These are phyloP conservation scores for Alloteropsis angusta DNA, from an alignment of 202 grass and related monocot species.

Conservation along the genomic window DNA sequence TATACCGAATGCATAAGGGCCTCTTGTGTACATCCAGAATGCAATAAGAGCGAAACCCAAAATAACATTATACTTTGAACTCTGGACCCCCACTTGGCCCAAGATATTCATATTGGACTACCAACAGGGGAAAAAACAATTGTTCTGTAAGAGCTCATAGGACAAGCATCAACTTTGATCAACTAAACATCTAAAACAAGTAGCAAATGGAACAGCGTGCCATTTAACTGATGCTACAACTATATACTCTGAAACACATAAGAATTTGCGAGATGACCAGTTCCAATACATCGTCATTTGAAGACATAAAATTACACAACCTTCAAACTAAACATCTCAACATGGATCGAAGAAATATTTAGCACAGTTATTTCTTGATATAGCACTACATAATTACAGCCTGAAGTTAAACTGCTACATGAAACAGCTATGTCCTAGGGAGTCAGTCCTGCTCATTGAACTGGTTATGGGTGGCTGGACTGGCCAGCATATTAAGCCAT, in stretches of 20 bases:
- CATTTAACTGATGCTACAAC: too few species aligned
- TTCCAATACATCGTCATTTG: too few species aligned
- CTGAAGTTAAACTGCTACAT: not conserved
- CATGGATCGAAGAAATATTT: not conserved
- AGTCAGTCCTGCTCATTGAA: not conserved
- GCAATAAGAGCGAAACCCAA: not conserved
- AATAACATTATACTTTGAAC: not conserved
- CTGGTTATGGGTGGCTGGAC: not conserved
- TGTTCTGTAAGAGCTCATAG: not conserved
- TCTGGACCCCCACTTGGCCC: not conserved
- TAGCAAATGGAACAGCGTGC: not conserved
- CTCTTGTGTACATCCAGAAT: not conserved
- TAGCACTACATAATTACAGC: not conserved
- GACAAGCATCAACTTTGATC: not conserved
- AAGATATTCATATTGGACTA: not conserved
- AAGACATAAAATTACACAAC: too few species aligned
- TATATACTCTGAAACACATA: too few species aligned
- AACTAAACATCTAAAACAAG: not conserved
- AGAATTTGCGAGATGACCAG: too few species aligned
- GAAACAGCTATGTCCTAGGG: not conserved
- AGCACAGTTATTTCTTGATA: not conserved
- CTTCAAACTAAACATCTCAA: not conserved
- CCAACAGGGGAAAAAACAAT: not conserved
- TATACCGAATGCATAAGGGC: too few species aligned
- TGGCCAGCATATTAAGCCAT: conserved; percentile 3